Evolutionary conservation across 2,329 filamentous ascomycete genomes (phyloP), one percentile per base, ranked within the genome.

Genomic region (Sclerotinia glacialis): DNA sequence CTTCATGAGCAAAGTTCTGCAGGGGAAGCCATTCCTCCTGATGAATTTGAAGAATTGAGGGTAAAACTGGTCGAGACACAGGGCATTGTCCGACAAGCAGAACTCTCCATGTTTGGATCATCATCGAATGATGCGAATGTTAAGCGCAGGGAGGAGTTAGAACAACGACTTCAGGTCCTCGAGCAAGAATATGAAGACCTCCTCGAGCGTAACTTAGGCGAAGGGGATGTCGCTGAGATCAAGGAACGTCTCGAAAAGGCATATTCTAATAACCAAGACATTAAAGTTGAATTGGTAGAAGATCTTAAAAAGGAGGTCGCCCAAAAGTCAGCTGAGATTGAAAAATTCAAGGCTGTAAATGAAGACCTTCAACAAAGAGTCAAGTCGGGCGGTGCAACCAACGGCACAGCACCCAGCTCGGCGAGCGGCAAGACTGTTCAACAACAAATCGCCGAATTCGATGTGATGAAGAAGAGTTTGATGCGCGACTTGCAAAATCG

Each of bases 401-500:
- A 88, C 70, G 87, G 86, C 53, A 79, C 81, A 26, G 78, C 80
- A 21, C 80, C 82, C 56, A 80, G 82, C 62, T 79, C 89, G 76
- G 81, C 86, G 66, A 92, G 91, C 74, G 90, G 90, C 83, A 97
- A 97, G 84, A 96, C 92, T 16, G 87, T 98, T 54, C 93, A 96
- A 77, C 94, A 99, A 81, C 95, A 98, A 80, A 96, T 99, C 78
- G 92, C 94, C 67, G 95, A 99, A 77, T 99, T 99, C 74, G 95
- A 99, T 79, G 91, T 92, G 68, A 99, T 99, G 93, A 99, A 99
- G 88, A 99, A 99, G 86, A 96, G 91, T 72, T 83, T 99, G 72
- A 99, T 99, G 95, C 91, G 95, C 67, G 95, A 99, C 79, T 83
- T 99, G 71, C 95, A 99, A 80, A 98, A 99, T 82, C 90, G 95